These are phyloP conservation scores for Apiospora aurea DNA, from an alignment of 2,329 filamentous ascomycete species.

Conservation along the genomic window DNA sequence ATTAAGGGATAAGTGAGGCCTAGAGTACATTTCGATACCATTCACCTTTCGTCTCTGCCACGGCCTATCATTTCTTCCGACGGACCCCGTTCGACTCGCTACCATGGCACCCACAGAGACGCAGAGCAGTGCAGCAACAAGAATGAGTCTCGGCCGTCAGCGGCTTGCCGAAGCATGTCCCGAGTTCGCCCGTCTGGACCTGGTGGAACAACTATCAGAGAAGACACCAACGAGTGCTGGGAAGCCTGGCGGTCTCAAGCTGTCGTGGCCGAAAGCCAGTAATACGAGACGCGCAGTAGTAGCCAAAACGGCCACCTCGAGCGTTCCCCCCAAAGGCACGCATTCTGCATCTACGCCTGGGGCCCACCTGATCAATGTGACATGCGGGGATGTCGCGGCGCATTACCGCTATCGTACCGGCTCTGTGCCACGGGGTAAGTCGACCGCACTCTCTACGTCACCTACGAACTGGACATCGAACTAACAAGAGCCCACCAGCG, in stretches of 20 bases:
- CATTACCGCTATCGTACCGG: slow-evolving; percentile 29
- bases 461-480: background rate
- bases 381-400: slow-evolving; percentile 32
- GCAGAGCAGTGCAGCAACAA: background rate
- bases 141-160: background rate
- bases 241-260: slow-evolving; percentile 21
- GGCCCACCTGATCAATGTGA: slow-evolving; percentile 31
- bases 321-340: background rate
- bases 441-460: background rate
- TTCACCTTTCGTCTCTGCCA: too few species aligned
- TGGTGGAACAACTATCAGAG: background rate
- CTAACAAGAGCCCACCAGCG: background rate
- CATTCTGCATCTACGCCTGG: background rate
- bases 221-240: background rate
- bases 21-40: background rate
- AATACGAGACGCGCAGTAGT: slow-evolving; percentile 33
- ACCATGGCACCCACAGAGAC: background rate
- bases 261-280: slow-evolving; percentile 34
- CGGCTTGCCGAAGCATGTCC: background rate
- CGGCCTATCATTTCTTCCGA: too few species aligned
- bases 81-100: background rate
- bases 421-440: slow-evolving; percentile 20
- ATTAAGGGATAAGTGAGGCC: background rate
- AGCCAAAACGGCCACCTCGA: slow-evolving; percentile 24
- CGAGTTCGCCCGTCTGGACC: background rate